Base-by-base conservation (phyloP, 192 early-diverging fungal species). In the Entomortierella lignicola region DNA sequence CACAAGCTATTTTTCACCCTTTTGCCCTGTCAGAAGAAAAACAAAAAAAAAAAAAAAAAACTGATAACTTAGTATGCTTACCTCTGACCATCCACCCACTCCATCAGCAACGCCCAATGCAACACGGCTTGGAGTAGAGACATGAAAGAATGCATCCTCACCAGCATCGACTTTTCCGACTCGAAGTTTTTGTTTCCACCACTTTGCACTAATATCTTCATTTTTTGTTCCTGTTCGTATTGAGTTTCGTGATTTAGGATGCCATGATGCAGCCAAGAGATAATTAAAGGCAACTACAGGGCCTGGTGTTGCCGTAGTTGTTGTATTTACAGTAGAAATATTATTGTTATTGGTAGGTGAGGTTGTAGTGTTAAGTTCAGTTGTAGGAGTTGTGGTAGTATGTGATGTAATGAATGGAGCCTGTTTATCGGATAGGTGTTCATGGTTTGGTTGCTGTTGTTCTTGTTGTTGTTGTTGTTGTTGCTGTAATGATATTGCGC, bases 141-240 rank as follows among this genome's bases (percentile, higher is more conserved):
- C 84, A 43, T 89, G 80, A 32, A 87, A 89, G 58, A 89, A 89
- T 8, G 87, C 87, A 66, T 89, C 87, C 55, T 89, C 87, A n/a
- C 41, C 52, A 6, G 30, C 88, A 72, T 89, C 86, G 4, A 89
- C 87, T 30, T 89, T 89, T 8, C 87, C 87, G 3, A 72, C 72
- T 59, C 81, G 72, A 43, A 60, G 71, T 20, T 80, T 77, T 59
- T 87, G 72, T 41, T 77, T 84, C 82, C 77, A 84, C 82, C 82
- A 77, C 18, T 69, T 52, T 0, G n/a, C n/a, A n/a, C 48, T 15
- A 26, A 48, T 59, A 29, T 39, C 18, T n/a, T 57, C 69, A 41
- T 69, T 54, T 11, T 59, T 23, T 8, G 71, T 42, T 0, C 62
- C 25, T 11, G 61, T 26, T n/a, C 58, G 56, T 4, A 52, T 58